A percentile compares a stretch with the other conserved stretches of the same genome.
phyloP scores from a whole-genome alignment of 352 stramenopile species.

The Poterioochromonas sp. region DNA sequence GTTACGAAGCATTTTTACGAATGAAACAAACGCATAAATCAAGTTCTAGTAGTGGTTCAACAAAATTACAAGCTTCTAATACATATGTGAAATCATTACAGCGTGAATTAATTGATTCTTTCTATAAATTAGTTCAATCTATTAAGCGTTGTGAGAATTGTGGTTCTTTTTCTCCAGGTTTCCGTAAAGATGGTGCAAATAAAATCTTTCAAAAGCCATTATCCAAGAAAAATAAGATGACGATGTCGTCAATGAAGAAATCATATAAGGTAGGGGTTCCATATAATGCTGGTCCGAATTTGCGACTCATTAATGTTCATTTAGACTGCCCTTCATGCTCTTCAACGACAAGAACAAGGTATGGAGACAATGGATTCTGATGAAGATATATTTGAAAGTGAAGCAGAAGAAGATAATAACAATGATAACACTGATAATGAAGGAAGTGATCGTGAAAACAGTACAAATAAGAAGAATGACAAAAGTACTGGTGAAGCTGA shows the following conservation, averaged over 20 bases:
- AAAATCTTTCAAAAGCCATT: constrained; percentile 91
- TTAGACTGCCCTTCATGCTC: constrained; percentile 48
- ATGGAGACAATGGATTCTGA: constrained; percentile 35
- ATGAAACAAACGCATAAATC: background rate
- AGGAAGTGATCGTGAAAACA: constrained; percentile 54
- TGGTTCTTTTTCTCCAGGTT: constrained; percentile 76
- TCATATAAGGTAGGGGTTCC: constrained; percentile 38
- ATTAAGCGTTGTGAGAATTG: constrained; percentile 92
- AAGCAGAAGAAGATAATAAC: constrained; percentile 36
- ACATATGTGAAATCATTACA: constrained; percentile 50
- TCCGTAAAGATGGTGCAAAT: constrained; percentile 91
- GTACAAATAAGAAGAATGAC: background rate
- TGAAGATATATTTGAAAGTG: constrained; percentile 63
- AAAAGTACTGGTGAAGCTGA: constrained; percentile 46
- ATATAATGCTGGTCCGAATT: background rate
- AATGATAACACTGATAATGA: background rate
- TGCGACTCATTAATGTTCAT: constrained; percentile 48
- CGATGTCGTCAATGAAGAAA: background rate
- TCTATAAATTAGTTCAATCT: constrained; percentile 71
- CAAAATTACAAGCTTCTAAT: constrained; percentile 50
- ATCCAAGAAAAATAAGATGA: background rate
- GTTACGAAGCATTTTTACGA: background rate
- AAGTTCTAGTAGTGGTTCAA: background rate
- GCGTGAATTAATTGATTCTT: constrained; percentile 69
- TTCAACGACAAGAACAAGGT: constrained; percentile 27